phyloP scores from a whole-genome alignment of 768 basidiomycete species.

The Tricholoma furcatifolium region DNA sequence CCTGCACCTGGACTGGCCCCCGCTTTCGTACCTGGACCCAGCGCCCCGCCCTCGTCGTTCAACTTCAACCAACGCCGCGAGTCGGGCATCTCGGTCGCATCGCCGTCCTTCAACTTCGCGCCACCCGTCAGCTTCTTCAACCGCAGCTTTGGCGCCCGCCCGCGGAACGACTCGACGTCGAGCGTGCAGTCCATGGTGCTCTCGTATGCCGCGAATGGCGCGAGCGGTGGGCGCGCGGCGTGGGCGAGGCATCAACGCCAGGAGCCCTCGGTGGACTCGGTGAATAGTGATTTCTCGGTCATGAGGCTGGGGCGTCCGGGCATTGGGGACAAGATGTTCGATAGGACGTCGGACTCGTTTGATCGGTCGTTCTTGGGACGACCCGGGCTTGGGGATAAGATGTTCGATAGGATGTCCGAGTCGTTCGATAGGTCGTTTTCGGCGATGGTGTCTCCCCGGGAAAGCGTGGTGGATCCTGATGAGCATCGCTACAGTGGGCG shows the following conservation, averaged over 20 bases:
- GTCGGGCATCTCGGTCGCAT: constrained; percentile 54
- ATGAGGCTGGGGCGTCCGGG: constrained; percentile 66
- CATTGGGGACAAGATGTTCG: constrained; percentile 87
- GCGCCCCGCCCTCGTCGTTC: constrained; percentile 27
- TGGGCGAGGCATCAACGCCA: constrained; percentile 62
- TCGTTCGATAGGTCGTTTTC: constrained; percentile 14
- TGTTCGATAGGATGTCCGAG: constrained; percentile 74
- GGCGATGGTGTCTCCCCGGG: constrained; percentile 59
- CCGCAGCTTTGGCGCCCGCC: constrained; percentile 51
- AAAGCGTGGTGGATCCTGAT: constrained; percentile 30
- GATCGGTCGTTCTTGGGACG: too few relatives aligned
- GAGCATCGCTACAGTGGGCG: too few relatives aligned
- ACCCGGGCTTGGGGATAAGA: constrained; percentile 83
- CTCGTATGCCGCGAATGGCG: constrained; percentile 53
- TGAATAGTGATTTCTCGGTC: constrained; percentile 61
- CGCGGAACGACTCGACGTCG: constrained; percentile 56
- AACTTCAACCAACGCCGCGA: constrained; percentile 60
- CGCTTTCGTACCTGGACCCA: too few relatives aligned
- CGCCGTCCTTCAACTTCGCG: too few relatives aligned
- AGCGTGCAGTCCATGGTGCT: constrained; percentile 59
- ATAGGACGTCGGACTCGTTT: too few relatives aligned
- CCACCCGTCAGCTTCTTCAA: constrained; percentile 77
- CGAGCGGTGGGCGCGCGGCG: constrained; percentile 51
- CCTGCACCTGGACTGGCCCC: too few relatives aligned
- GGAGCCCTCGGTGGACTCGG: constrained; percentile 62